Evolutionary conservation across 2,329 filamentous ascomycete species (phyloP).

Genomic region (Fusarium hainanense): DNA sequence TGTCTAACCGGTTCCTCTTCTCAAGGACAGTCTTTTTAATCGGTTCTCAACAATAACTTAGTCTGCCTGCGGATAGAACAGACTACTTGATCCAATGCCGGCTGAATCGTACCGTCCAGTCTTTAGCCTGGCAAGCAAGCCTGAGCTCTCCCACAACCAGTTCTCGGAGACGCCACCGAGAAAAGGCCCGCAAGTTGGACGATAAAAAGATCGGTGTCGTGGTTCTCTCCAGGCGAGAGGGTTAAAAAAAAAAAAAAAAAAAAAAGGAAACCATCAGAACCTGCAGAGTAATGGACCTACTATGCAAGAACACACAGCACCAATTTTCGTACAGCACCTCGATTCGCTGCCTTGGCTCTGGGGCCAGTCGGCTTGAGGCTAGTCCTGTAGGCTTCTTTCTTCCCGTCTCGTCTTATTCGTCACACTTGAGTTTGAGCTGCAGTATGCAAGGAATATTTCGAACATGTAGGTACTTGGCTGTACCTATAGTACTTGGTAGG

Average conservation of each 20-base stretch:
- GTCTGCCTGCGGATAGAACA: neutral
- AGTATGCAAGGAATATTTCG: slow-evolving; percentile 42
- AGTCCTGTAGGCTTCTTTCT: slow-evolving; percentile 13
- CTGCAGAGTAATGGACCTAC: slow-evolving; percentile 36
- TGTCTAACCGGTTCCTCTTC: slow-evolving; percentile 8
- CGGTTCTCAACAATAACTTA: slow-evolving; percentile 22
- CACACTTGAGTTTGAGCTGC: slow-evolving; percentile 30
- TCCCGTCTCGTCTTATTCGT: slow-evolving; percentile 28
- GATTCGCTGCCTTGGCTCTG: slow-evolving; percentile 16
- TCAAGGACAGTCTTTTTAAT: slow-evolving; percentile 18
- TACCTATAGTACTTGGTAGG: slow-evolving; percentile 13
- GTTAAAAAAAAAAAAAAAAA: slow-evolving; percentile 27
- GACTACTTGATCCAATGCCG: slow-evolving; percentile 5
- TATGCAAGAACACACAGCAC: slow-evolving; percentile 4
- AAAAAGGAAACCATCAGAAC: slow-evolving; percentile 17
- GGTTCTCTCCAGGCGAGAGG: slow-evolving; percentile 14
- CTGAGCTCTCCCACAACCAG: slow-evolving; percentile 13
- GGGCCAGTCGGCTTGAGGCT: slow-evolving; percentile 10
- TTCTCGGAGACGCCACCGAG: slow-evolving; percentile 25
- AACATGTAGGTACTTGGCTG: slow-evolving; percentile 7
- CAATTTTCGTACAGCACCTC: slow-evolving; percentile 7
- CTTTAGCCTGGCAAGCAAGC: slow-evolving; percentile 27
- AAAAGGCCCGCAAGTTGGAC: slow-evolving; percentile 32
- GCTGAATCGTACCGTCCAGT: slow-evolving; percentile 28
- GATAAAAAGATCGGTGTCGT: slow-evolving; percentile 29